These are phyloP conservation scores for Phoenix dactylifera DNA, from an alignment of 176 grass and related monocot genomes.

Conservation along the genomic window DNA sequence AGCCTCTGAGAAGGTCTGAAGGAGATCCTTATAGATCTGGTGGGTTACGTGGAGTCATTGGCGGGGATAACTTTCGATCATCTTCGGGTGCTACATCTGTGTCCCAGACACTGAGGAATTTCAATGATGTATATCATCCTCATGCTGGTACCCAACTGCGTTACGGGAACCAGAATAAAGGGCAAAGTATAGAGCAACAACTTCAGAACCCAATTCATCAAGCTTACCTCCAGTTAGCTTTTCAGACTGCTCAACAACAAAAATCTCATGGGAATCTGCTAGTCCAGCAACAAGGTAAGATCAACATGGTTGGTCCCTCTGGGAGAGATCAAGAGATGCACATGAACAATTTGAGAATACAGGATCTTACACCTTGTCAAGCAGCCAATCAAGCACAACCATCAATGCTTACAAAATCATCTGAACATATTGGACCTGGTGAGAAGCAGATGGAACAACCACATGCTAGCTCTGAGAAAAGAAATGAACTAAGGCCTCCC, in stretches of 20 bases:
- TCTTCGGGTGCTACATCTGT: conserved; percentile 19
- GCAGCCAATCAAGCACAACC: conserved; percentile 26
- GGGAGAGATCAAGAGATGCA: conserved; percentile 45
- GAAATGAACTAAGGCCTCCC: conserved; percentile 57
- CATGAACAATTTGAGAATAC: conserved; percentile 55
- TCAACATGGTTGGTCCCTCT: conserved; percentile 39
- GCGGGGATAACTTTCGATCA: conserved; percentile 30
- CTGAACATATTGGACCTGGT: conserved; percentile 35
- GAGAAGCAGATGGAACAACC: conserved; percentile 58
- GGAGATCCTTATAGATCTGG: conserved; percentile 13
- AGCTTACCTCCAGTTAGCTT: conserved; percentile 60
- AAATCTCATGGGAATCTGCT: conserved; percentile 56
- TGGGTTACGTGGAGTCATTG: conserved; percentile 36
- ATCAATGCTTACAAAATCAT: conserved; percentile 35
- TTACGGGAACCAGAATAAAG: conserved; percentile 10
- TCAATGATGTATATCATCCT: conserved; percentile 11
- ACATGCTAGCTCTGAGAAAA: conserved; percentile 36
- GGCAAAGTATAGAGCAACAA: conserved; percentile 19
- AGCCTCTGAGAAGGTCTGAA: conserved; percentile 12
- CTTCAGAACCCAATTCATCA: conserved; percentile 50
- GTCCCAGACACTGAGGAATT: conserved; percentile 40
- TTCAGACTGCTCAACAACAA: conserved; percentile 67
- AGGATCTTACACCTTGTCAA: conserved; percentile 74
- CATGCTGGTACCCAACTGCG: not conserved
- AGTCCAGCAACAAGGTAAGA: conserved; percentile 58